Conservation (phyloP, 371 early-diverging fungal species). For the Zopfochytrium polystomum region DNA sequence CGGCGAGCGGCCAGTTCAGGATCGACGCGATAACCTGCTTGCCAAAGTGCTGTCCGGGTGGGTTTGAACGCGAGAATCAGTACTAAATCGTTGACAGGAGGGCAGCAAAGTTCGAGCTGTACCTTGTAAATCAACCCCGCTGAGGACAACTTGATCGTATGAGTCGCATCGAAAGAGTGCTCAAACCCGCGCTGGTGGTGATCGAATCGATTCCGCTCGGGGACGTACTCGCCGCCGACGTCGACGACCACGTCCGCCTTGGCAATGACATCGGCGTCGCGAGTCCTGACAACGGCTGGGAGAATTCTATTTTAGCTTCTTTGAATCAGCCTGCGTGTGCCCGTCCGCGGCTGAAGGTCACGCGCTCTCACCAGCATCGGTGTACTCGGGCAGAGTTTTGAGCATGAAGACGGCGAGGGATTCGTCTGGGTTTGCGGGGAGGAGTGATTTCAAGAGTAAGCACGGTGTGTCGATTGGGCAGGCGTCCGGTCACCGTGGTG, state of each 20-base stretch:
- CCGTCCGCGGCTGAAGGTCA: background rate
- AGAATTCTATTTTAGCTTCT: slow-evolving; percentile 14
- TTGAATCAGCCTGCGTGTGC: background rate
- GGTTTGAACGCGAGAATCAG: slow-evolving; percentile 13
- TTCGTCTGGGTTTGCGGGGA: slow-evolving; percentile 66
- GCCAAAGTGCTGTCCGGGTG: slow-evolving; percentile 72
- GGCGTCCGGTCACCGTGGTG: too few relatives aligned
- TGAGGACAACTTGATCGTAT: slow-evolving; percentile 71
- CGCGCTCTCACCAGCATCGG: slow-evolving; percentile 49
- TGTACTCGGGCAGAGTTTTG: slow-evolving; percentile 57
- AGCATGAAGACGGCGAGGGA: slow-evolving; percentile 92
- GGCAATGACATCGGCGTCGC: slow-evolving; percentile 76
- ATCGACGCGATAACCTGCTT: slow-evolving; percentile 67
- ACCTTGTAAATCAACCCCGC: slow-evolving; percentile 46
- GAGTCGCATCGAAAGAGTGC: slow-evolving; percentile 79
- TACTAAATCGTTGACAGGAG: background rate
- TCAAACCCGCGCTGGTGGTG: slow-evolving; percentile 96
- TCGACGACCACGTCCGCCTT: slow-evolving; percentile 93
- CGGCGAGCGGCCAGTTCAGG: slow-evolving; percentile 40
- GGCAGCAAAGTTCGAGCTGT: background rate
- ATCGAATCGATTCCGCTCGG: slow-evolving; percentile 76
- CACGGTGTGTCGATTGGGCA: too few relatives aligned
- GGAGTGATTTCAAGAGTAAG: too few relatives aligned
- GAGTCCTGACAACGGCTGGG: slow-evolving; percentile 70
- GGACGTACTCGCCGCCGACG: slow-evolving; percentile 95